A percentile compares a stretch with the other conserved stretches of the same genome.
phyloP scores from a whole-genome alignment of 179 eudicot genomes.

The Beta macrorhiza region DNA sequence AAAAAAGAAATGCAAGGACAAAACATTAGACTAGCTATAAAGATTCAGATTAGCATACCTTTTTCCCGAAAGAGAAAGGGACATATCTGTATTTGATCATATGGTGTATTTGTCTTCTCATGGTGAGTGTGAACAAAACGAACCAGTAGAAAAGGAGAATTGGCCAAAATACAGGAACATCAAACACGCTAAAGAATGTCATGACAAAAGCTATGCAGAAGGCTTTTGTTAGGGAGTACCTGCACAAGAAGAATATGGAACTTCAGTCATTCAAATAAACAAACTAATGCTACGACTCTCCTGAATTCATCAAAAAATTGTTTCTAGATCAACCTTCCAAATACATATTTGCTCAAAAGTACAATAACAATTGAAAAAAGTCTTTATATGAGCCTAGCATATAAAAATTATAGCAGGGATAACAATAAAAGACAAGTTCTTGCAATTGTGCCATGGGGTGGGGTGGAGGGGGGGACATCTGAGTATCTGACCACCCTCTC shows the following conservation, averaged over 20 bases:
- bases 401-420: not conserved
- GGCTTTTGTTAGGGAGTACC: constrained; percentile 80
- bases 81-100: constrained; percentile 77
- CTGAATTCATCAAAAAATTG: no score
- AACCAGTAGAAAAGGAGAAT: constrained; percentile 84
- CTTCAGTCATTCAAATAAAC: not conserved
- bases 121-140: constrained; percentile 65
- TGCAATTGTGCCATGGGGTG: not conserved
- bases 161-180: constrained; percentile 93
- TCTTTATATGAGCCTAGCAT: not conserved
- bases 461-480: not conserved
- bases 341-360: not conserved
- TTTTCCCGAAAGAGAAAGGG: constrained; percentile 73
- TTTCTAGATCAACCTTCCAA: not conserved
- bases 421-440: not conserved
- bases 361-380: not conserved
- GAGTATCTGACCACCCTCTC: not conserved
- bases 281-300: not conserved
- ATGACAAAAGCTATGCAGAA: constrained; percentile 73
- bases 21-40: not conserved
- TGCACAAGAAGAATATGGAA: constrained; percentile 23
- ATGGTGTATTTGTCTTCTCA: constrained; percentile 78
- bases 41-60: constrained; percentile 37
- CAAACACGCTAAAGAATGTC: constrained; percentile 73
- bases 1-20: not conserved